Base-by-base conservation (phyloP, 2,329 filamentous ascomycete genomes). In the Claviceps sp. region DNA sequence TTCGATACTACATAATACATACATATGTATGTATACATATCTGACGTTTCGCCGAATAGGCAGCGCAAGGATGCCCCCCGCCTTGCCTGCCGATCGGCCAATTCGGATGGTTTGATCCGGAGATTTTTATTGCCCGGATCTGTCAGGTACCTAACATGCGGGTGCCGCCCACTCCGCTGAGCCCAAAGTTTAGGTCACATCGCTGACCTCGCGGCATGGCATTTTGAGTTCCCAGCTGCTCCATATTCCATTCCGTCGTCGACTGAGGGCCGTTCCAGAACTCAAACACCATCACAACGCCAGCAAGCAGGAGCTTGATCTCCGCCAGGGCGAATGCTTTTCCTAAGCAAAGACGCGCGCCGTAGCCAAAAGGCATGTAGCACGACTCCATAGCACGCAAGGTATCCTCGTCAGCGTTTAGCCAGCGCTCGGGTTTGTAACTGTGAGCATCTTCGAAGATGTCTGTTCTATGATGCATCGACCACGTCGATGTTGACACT, bases 321-420 rank as follows among this genome's bases (percentile, higher is more conserved):
- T 53, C 47, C 3, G 43, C 52, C 17, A 50, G 4, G 24, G 52
- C 52, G 24, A 53, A 50, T 3, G 52, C 52, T 19, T 50, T 50
- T 5, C 52, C 52, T 14, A 53, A 17, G 30, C 52, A 53, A 14
- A 53, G 42, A 38, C 52, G 47, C 19, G 52, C 47, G 43, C 52
- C 52, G 8, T 53, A 44, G 22, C 52, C 47, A 17, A 53, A 53
- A 10, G 52, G 48, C 48, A 53, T 47, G 26, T 44, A 50, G 52
- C 48, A 53, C 3, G 52, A 47, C 37, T 53, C 52, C 52, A 53
- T 53, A n/a, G 26, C 43, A 13, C 48, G 47, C 24, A 44, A 38
- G 22, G 43, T 47, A 7, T 24, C 37, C n/a, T 50, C 52, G 42
- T 53, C 47, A 1, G 52, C 48, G n/a, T 53, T 22, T 38, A 53